These are phyloP conservation scores for Orobanche coerulescens DNA, from an alignment of 257 asterid species.

Conservation along the genomic window DNA sequence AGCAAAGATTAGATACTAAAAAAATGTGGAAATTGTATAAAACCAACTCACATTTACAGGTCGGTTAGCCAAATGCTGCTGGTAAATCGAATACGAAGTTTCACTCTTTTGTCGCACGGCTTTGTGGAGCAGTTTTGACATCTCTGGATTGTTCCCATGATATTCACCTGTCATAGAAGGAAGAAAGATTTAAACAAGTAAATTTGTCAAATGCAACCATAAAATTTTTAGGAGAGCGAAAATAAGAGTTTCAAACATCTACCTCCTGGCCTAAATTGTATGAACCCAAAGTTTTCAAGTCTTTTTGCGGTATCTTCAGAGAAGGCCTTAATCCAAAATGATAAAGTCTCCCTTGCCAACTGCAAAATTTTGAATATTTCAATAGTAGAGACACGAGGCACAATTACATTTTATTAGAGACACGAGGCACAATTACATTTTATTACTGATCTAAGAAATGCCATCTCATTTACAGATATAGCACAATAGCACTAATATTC, in stretches of 20 bases:
- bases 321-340: slow-evolving; percentile 97
- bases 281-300: slow-evolving; percentile 95
- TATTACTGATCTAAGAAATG: not conserved
- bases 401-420: not conserved
- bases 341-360: slow-evolving; percentile 91
- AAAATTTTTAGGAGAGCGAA: not conserved
- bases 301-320: slow-evolving; percentile 98
- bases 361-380: slow-evolving; percentile 30
- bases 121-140: slow-evolving; percentile 98
- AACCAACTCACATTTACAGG: slow-evolving; percentile 82
- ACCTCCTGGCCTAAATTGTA: slow-evolving; percentile 99
- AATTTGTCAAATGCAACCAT: not conserved
- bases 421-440: not conserved
- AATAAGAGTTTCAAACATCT: slow-evolving; percentile 10
- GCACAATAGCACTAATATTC: not conserved
- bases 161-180: slow-evolving; percentile 62
- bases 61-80: slow-evolving; percentile 92
- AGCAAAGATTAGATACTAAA: not conserved
- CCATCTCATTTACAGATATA: not conserved
- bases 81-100: slow-evolving; percentile 80
- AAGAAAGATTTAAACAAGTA: slow-evolving; percentile 5
- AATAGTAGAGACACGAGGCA: not conserved
- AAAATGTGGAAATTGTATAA: not conserved
- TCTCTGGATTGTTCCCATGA: slow-evolving; percentile 97
- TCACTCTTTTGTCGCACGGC: slow-evolving; percentile 93